Conservation (phyloP, 2,329 filamentous ascomycete genomes). For the Aspergillus pseudoglaucus region DNA sequence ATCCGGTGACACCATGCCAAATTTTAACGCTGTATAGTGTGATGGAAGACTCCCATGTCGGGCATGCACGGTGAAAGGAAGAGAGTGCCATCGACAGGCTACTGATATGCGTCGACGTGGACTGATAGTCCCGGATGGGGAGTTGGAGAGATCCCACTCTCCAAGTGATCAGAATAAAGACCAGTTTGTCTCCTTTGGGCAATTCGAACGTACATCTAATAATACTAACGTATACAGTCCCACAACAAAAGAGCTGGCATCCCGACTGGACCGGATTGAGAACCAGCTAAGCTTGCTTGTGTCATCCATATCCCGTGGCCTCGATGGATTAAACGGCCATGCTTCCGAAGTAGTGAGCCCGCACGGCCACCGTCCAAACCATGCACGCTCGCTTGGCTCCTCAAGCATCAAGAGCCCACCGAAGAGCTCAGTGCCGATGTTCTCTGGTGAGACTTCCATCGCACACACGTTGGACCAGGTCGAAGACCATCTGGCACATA, state of each 20-base stretch:
- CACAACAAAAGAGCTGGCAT: neutral
- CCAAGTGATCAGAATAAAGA: too few species aligned
- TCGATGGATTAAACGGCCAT: neutral
- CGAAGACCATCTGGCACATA: conserved; percentile 7
- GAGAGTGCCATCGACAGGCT: conserved; percentile 4
- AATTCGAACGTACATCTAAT: too few species aligned
- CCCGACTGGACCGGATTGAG: neutral
- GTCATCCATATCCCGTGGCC: neutral
- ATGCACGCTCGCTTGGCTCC: neutral
- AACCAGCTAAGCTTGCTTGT: neutral
- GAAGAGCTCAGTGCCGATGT: conserved; percentile 7
- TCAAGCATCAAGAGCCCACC: neutral
- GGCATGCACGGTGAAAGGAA: conserved; percentile 6
- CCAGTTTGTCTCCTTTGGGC: too few species aligned
- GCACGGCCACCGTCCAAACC: neutral
- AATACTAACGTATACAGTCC: neutral
- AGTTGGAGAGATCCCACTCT: neutral
- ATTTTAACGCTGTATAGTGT: conserved; percentile 5
- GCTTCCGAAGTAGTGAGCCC: neutral
- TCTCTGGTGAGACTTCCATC: conserved; percentile 17
- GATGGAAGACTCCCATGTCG: conserved; percentile 14
- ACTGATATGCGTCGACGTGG: conserved; percentile 6
- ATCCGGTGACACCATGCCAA: too few species aligned
- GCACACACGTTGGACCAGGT: conserved; percentile 15
- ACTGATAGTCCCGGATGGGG: neutral